A percentile compares a stretch with the other conserved stretches of the same genome.
phyloP scores from a whole-genome alignment of 345 rosid species.

The Nasturtium officinale region DNA sequence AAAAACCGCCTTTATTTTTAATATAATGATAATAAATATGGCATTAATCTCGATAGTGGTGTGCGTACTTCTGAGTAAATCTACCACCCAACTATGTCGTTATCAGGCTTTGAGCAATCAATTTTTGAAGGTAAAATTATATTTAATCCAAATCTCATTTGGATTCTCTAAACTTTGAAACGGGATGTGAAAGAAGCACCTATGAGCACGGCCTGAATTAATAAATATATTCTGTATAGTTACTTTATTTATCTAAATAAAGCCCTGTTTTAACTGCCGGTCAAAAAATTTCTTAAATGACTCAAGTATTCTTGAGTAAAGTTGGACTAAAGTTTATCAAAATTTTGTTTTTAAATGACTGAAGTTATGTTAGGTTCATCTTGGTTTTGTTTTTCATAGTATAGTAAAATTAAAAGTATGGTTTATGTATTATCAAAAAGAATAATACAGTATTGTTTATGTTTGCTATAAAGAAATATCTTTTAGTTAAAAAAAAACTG shows the following conservation, averaged over 20 bases:
- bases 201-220: conserved; percentile 20
- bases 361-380: neutral
- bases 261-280: conserved; percentile 6
- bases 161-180: conserved; percentile 37
- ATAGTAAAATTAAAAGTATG: neutral
- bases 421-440: neutral
- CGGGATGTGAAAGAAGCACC: conserved; percentile 24
- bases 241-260: neutral
- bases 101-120: conserved; percentile 27
- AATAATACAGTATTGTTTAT: too few species aligned
- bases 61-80: conserved; percentile 13
- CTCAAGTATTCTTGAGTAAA: neutral
- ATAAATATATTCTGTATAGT: neutral
- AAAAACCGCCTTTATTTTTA: neutral
- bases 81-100: conserved; percentile 35
- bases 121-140: conserved; percentile 1
- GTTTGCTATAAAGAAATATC: neutral
- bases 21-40: neutral
- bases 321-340: conserved; percentile 8
- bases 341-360: neutral
- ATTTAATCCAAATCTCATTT: conserved; percentile 15
- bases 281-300: neutral
- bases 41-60: conserved; percentile 28
- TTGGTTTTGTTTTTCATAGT: neutral
- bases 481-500: neutral